Evolutionary conservation across 805 yeast genomes (phyloP), one percentile per base, ranked within the genome.

Genomic region (Pichia cephalocereana): DNA sequence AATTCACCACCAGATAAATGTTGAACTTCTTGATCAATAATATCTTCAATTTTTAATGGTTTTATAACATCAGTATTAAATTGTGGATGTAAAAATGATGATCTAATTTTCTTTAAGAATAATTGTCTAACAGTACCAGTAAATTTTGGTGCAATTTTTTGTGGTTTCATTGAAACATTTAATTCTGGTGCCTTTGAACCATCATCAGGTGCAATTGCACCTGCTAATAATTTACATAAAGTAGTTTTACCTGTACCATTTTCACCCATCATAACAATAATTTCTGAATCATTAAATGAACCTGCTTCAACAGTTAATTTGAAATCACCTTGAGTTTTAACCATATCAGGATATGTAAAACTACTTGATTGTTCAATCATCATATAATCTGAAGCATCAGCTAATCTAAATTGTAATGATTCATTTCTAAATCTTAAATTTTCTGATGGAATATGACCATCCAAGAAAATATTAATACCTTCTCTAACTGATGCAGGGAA

Each of bases 161-260:
- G 99, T 40, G 99, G 99, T 72, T 93, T 93, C 96, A 93, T 90
- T 47, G 96, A 85, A 48, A 93, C 93, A 63, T 86, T 88, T 69
- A 93, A 71, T 66, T 86, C 83, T 45, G 97, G 97, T 52, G 87
- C 82, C 63, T 81, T 80, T 52, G 72, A 66, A 49, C 87, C 87
- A 57, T 77, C 78, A 69, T 93, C 99, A 32, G 99, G 91, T 44
- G 84, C 75, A 57, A 87, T 76, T 28, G 88, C 88, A 64, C 98
- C 99, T 23, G 99, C 98, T 61, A 93, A 75, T 61, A 93, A 73
- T 68, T 85, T 86, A 79, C 97, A 91, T 74, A 93, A 83, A 15
- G 99, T 93, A 40, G 99, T 93, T 74, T 93, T 93, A 75, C 99
- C 99, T 18, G 99, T 93, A 74, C 99, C 99, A 69, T 93, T 93